Base-by-base conservation (phyloP, 2,329 filamentous ascomycete genomes). In the Fonsecaea monophora region DNA sequence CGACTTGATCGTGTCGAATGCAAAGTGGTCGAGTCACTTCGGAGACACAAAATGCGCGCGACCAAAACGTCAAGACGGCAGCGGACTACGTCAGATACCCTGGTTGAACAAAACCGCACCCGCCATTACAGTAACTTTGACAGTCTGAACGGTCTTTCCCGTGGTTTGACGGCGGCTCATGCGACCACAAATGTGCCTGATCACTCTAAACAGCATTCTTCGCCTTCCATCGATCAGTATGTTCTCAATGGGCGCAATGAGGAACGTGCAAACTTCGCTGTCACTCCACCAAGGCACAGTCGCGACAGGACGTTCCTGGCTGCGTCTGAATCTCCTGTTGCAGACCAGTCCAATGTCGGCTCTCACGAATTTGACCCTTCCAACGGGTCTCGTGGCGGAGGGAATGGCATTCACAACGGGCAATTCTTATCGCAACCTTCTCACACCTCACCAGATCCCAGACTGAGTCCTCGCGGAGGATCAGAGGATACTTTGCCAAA, bases 11-110 rank as follows among this genome's bases (percentile, higher is more conserved):
- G 82, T 68, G 82, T 83, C 55, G 78, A 81, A 70, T 84, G 82
- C 70, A 74, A 90, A 63, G 88, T 92, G 25, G 89, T 90, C 71
- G 89, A 96, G 78, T 94, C 91, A 81, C 92, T 92, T 74, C 88
- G 93, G 74, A 90, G 92, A 85, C 68, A 70, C 40, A 92, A 92
- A 90, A 93, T 80, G 87, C 90, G 88, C 64, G 37, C 63, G 9
- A 55, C 64, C 53, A 66, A 71, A 38, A 40, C 67, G 13, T 56
- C 68, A 21, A 15, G 38, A n/a, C 38, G 38, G 12, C 60, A 70
- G 61, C 65, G 61, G 32, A 71, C 70, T 40, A 67, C 71, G 30
- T 54, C 70, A 59, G 69, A 60, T 57, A 71, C 71, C 13, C 53
- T 66, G n/a, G 60, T 70, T 57, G 68, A 71, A 32, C 64, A 68